Conservation (phyloP, 495 filamentous ascomycete genomes). For the Rhypophila decipiens region DNA sequence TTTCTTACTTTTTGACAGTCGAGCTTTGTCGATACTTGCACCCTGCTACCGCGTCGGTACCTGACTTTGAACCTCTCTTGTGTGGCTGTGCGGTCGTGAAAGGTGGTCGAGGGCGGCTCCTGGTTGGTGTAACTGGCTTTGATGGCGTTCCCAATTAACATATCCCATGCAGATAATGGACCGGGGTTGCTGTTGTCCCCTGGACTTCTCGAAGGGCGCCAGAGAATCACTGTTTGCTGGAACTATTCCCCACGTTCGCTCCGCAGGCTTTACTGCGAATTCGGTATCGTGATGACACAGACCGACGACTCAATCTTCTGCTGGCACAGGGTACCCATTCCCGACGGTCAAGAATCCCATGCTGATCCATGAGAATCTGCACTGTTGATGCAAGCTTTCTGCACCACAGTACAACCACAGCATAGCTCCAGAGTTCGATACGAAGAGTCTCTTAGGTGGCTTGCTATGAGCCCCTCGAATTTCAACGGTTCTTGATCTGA, state of each 20-base stretch:
- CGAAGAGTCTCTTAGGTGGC: conserved; percentile 1
- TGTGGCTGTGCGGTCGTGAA: not conserved
- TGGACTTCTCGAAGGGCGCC: not conserved
- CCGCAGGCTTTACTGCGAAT: no score
- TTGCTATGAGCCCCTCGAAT: not conserved
- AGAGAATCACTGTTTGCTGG: no score
- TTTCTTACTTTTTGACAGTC: no score
- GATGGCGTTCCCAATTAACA: not conserved
- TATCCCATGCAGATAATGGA: not conserved
- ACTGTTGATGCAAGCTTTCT: not conserved
- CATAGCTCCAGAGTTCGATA: not conserved
- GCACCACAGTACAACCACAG: not conserved
- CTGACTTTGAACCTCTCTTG: not conserved
- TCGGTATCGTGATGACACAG: not conserved
- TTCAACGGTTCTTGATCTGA: not conserved
- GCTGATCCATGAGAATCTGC: no score
- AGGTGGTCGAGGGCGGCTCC: not conserved
- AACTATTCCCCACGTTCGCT: no score
- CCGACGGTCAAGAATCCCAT: not conserved
- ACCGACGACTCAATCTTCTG: not conserved
- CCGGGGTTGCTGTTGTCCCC: not conserved
- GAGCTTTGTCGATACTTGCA: no score
- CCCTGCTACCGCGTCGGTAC: not conserved
- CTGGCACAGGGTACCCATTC: not conserved
- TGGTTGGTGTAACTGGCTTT: not conserved